phyloP scores from a whole-genome alignment of 345 rosid species.

The Lepidium aucheri region DNA sequence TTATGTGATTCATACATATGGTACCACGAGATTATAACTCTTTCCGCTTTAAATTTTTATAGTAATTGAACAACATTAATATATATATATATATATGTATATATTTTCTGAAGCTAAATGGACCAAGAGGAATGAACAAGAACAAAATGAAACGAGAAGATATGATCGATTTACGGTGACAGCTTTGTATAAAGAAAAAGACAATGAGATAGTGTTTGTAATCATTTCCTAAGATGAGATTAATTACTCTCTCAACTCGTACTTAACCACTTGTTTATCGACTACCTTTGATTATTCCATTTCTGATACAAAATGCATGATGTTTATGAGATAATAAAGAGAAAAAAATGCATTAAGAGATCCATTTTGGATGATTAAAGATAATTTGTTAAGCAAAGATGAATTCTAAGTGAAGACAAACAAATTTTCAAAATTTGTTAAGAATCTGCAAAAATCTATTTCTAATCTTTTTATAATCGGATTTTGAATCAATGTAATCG shows the following conservation, averaged over 20 bases:
- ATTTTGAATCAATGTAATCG: too few species aligned
- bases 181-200: slow-evolving; percentile 15
- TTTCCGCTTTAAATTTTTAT: too few species aligned
- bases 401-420: too few species aligned
- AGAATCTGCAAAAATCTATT: too few species aligned
- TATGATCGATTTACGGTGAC: background rate
- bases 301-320: background rate
- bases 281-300: background rate
- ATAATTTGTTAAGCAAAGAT: background rate
- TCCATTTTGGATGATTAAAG: background rate
- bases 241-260: slow-evolving; percentile 8
- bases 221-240: slow-evolving; percentile 15
- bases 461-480: too few species aligned
- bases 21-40: too few species aligned
- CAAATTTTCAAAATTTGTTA: background rate
- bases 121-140: slow-evolving; percentile 4
- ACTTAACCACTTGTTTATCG: slow-evolving; percentile 12
- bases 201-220: slow-evolving; percentile 15
- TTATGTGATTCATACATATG: too few species aligned
- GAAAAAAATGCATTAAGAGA: background rate
- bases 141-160: background rate
- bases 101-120: background rate
- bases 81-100: too few species aligned
- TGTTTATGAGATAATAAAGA: background rate
- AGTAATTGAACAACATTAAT: too few species aligned